Evolutionary conservation across 768 basidiomycete genomes (phyloP).

Genomic region (Hemileccinum rubropunctum): DNA sequence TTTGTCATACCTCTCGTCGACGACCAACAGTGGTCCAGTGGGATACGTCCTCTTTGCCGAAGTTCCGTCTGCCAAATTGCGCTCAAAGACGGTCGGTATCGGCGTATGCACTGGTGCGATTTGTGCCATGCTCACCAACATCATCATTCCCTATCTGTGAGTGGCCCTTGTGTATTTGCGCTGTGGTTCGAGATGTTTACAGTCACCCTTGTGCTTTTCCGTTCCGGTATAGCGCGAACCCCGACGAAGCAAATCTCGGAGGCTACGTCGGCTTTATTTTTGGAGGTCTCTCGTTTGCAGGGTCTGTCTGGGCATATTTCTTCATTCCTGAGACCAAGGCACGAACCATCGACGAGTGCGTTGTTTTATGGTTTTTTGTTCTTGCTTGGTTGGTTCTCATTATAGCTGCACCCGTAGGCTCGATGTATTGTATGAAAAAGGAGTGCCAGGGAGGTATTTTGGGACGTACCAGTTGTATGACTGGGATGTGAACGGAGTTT

Average conservation of each 20-base stretch:
- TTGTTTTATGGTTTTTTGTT: neutral
- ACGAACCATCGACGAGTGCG: constrained; percentile 30
- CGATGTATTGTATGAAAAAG: constrained; percentile 32
- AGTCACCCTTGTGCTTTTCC: no score
- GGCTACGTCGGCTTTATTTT: constrained; percentile 31
- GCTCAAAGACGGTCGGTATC: constrained; percentile 31
- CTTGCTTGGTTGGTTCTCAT: neutral
- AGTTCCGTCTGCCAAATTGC: constrained; percentile 28
- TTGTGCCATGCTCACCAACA: constrained; percentile 23
- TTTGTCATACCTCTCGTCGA: neutral
- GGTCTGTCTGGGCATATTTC: constrained; percentile 25
- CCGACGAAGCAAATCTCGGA: constrained; percentile 24
- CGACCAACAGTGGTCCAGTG: constrained; percentile 20
- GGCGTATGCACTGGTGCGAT: constrained; percentile 26
- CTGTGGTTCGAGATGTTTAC: no score
- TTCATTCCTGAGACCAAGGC: constrained; percentile 28
- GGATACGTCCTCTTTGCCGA: constrained; percentile 29
- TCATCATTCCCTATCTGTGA: constrained; percentile 29
- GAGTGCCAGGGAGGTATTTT: constrained; percentile 29
- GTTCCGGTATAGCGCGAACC: constrained; percentile 19
- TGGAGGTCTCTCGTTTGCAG: constrained; percentile 21
- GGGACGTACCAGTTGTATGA: constrained; percentile 16
- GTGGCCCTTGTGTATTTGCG: neutral
- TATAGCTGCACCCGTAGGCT: constrained; percentile 10
- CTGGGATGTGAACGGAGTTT: neutral